phyloP scores from a whole-genome alignment of 805 yeast species.

The Candida jianshihensis region DNA sequence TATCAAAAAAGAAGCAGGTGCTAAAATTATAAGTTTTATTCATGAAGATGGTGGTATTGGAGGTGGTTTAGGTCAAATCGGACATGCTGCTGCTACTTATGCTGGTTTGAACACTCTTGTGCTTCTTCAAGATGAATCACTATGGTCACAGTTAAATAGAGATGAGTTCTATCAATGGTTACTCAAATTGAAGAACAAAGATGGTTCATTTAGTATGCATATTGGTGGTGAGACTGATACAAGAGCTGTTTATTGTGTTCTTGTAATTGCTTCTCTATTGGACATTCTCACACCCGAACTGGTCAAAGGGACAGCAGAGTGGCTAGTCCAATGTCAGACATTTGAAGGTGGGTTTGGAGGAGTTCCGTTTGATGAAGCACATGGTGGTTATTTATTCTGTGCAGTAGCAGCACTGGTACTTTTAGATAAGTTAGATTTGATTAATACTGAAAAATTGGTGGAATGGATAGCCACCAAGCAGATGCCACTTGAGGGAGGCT shows the following conservation, averaged over 20 bases:
- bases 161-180: slow-evolving; percentile 55
- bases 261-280: slow-evolving; percentile 64
- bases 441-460: slow-evolving; percentile 43
- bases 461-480: slow-evolving; percentile 74
- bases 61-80: slow-evolving; percentile 77
- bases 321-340: slow-evolving; percentile 71
- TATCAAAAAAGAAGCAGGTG: slow-evolving; percentile 23
- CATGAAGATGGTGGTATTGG: slow-evolving; percentile 60
- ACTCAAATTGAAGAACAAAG: slow-evolving; percentile 46
- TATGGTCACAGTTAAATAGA: slow-evolving; percentile 40
- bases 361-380: slow-evolving; percentile 78
- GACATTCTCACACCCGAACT: slow-evolving; percentile 58
- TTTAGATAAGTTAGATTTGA: slow-evolving; percentile 28
- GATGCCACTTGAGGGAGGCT: slow-evolving; percentile 70
- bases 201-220: slow-evolving; percentile 79
- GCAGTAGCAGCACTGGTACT: slow-evolving; percentile 61
- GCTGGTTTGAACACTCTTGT: slow-evolving; percentile 67
- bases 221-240: slow-evolving; percentile 77
- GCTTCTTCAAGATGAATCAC: slow-evolving; percentile 36
- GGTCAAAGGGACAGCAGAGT: slow-evolving; percentile 42
- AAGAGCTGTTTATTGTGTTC: slow-evolving; percentile 80
- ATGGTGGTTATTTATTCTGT: slow-evolving; percentile 95
- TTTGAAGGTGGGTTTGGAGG: slow-evolving; percentile 97
- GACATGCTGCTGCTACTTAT: slow-evolving; percentile 81
- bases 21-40: slow-evolving; percentile 25